Evolutionary conservation across 257 asterid species (phyloP), one percentile per base, ranked within the genome.

Genomic region (Rehmannia glutinosa): DNA sequence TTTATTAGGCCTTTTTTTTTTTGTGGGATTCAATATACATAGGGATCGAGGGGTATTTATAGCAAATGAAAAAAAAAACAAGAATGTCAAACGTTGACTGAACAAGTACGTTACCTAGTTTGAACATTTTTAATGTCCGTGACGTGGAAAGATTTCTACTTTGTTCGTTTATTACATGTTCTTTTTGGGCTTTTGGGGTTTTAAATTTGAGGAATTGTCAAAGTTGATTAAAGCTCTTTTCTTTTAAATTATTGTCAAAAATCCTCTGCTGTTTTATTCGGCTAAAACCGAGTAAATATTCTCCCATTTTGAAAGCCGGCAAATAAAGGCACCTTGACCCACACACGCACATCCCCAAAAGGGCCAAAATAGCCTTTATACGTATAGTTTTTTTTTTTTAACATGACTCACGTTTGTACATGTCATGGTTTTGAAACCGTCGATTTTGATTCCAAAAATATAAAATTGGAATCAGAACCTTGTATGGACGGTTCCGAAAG

Each of bases 71-170:
- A 2, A 35, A 6, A 6, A 35, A 12, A 19, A 1, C 6, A 20
- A 59, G 61, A 69, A 58, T 35, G 45, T 47, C 75, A 49, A 58
- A 17, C 30, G 10, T 60, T 60, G 68, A 60, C 68, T 35, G 39
- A 0, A 8, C 60, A 45, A 17, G n/a, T n/a, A n/a, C n/a, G n/a
- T 41, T 43, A 42, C 67, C 67, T 20, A 21, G 74, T 69, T 45
- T 69, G 74, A 69, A 69, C 43, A 68, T 30, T 30, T 56, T 43
- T 68, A 54, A 41, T 68, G 46, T 47, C 17, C 6, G 13, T 5
- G 13, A 7, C 15, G 13, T 4, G 11, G 30, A 54, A n/a, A 23
- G 1, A 2, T n/a, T 5, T 50, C 16, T 17, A 21, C 2, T 1
- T 27, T 17, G 13, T 28, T 41, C 42, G 45, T 67, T 17, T 67